These are phyloP conservation scores for Crucibulum laeve DNA, from an alignment of 768 basidiomycete species.

Conservation along the genomic window DNA sequence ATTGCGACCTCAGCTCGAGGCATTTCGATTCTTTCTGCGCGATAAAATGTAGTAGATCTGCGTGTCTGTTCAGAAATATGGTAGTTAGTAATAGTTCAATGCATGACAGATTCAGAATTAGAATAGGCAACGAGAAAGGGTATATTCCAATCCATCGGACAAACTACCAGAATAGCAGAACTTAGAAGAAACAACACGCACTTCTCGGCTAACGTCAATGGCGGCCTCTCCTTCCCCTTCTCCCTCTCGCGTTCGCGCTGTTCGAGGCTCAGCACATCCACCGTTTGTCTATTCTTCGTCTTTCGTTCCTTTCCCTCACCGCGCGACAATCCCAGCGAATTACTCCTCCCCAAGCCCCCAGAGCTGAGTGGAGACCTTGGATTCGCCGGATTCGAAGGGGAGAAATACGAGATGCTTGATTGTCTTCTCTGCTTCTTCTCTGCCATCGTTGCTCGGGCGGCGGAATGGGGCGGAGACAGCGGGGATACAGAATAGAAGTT, in stretches of 20 bases:
- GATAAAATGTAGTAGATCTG: slow-evolving; percentile 77
- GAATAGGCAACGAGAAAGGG: background rate
- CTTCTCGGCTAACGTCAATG: slow-evolving; percentile 69
- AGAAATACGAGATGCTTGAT: slow-evolving; percentile 52
- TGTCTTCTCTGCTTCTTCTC: slow-evolving; percentile 32
- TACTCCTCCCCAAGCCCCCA: slow-evolving; percentile 12
- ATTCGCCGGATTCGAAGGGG: slow-evolving; percentile 16
- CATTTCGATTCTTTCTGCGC: slow-evolving; percentile 86
- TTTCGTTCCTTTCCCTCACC: slow-evolving; percentile 9
- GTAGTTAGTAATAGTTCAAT: no score
- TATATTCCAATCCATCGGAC: background rate
- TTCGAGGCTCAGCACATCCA: slow-evolving; percentile 12
- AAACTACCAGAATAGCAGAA: background rate
- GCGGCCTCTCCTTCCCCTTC: slow-evolving; percentile 29
- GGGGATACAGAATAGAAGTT: no score
- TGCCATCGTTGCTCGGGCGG: slow-evolving; percentile 9
- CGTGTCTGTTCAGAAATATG: slow-evolving; percentile 47
- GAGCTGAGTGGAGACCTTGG: slow-evolving; percentile 8
- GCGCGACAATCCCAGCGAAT: slow-evolving; percentile 9
- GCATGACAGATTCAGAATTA: slow-evolving; percentile 2
- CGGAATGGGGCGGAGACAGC: slow-evolving; percentile 13
- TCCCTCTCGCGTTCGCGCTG: slow-evolving; percentile 2
- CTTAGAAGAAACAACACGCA: slow-evolving; percentile 27
- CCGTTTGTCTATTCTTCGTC: slow-evolving; percentile 22
- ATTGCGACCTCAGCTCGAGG: slow-evolving; percentile 74